Percentiles rank a stretch among this genome's conserved stretches.
These are phyloP conservation scores for Picochlorum costavermella DNA, from an alignment of 139 green algal species.

Conservation along the genomic window DNA sequence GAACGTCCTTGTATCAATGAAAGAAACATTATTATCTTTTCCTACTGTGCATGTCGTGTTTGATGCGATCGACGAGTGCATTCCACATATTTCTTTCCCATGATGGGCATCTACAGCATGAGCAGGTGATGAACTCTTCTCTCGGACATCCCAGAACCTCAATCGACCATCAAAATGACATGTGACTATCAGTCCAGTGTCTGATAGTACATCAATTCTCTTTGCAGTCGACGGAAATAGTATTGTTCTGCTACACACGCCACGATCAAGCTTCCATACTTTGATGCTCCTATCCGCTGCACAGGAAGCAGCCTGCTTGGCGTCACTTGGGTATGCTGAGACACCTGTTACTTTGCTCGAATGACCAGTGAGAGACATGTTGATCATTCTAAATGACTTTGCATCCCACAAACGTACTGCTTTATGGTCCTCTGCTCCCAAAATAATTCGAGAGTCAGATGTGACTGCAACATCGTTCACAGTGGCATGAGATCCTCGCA, in stretches of 20 bases:
- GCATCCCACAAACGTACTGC: slow-evolving; percentile 56
- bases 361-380: slow-evolving; percentile 68
- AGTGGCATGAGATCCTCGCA: slow-evolving; percentile 35
- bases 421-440: slow-evolving; percentile 54
- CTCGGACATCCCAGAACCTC: slow-evolving; percentile 8
- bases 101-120: slow-evolving; percentile 1
- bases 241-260: background rate
- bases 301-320: slow-evolving; percentile 29
- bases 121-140: background rate
- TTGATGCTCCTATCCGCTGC: slow-evolving; percentile 56
- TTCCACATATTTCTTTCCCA: slow-evolving; percentile 1
- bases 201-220: background rate
- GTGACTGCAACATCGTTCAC: slow-evolving; percentile 49
- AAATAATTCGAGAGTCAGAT: slow-evolving; percentile 33
- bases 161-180: slow-evolving; percentile 3
- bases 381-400: slow-evolving; percentile 22
- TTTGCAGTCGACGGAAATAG: slow-evolving; percentile 3
- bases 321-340: slow-evolving; percentile 40
- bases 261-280: slow-evolving; percentile 8
- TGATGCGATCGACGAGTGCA: background rate
- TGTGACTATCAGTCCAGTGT: slow-evolving; percentile 1
- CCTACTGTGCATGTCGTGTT: background rate
- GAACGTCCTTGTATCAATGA: slow-evolving; percentile 8
- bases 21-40: background rate
- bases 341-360: slow-evolving; percentile 44